phyloP scores from a whole-genome alignment of 495 filamentous ascomycete genomes.

The Haplographium delicatum region DNA sequence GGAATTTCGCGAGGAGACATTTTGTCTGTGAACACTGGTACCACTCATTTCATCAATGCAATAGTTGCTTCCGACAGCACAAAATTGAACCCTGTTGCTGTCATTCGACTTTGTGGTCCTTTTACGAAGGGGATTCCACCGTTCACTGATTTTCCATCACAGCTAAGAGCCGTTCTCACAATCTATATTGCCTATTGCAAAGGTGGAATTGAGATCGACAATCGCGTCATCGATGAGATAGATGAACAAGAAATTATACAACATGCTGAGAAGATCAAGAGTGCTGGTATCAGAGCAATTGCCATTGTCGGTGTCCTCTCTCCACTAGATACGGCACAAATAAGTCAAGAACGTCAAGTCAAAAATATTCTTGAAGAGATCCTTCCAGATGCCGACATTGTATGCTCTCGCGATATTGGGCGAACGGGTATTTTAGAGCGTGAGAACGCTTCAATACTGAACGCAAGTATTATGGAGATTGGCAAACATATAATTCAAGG shows the following conservation, averaged over 20 bases:
- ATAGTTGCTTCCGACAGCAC: conserved; percentile 41
- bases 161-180: conserved; percentile 25
- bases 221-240: conserved; percentile 38
- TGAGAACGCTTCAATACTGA: conserved; percentile 52
- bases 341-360: conserved; percentile 35
- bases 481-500: conserved; percentile 42
- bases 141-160: conserved; percentile 38
- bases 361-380: conserved; percentile 35
- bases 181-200: too few species aligned
- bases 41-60: conserved; percentile 52
- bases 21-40: too few species aligned
- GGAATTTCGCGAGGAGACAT: too few species aligned
- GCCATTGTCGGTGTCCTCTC: conserved; percentile 54
- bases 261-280: conserved; percentile 34
- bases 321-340: conserved; percentile 43
- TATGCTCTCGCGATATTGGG: conserved; percentile 41
- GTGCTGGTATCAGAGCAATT: conserved; percentile 39
- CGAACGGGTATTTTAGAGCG: conserved; percentile 47
- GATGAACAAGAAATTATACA: conserved; percentile 38
- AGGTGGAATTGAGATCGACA: conserved; percentile 42
- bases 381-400: conserved; percentile 37
- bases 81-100: conserved; percentile 41
- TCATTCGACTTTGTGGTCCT: conserved; percentile 41
- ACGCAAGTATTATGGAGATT: conserved; percentile 45
- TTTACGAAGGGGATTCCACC: conserved; percentile 40